These are phyloP conservation scores for Melanogaster broomeanus DNA, from an alignment of 768 basidiomycete genomes.

Conservation along the genomic window DNA sequence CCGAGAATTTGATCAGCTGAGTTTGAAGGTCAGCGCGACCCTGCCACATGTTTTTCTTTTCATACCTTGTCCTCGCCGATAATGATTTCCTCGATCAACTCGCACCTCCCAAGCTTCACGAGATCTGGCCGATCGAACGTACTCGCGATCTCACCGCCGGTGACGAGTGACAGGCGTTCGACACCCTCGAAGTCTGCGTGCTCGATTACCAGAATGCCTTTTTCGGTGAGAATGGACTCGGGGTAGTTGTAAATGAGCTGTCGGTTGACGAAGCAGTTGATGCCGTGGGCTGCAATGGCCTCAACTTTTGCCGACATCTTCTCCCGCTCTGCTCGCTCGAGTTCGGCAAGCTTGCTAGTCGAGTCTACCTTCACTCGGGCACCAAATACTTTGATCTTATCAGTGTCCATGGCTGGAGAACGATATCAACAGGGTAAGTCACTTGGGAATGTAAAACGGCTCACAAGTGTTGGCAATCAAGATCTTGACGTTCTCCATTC, in stretches of 20 bases:
- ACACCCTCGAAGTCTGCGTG: conserved; percentile 99
- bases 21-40: not conserved
- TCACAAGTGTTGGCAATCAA: conserved; percentile 97
- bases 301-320: conserved; percentile 99
- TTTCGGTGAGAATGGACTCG: conserved; percentile 91
- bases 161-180: conserved; percentile 92
- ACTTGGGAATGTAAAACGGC: conserved; percentile 26
- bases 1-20: conserved; percentile 98
- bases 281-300: conserved; percentile 89
- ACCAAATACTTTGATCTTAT: conserved; percentile 99
- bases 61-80: conserved; percentile 97
- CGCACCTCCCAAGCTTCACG: conserved; percentile 91
- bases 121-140: conserved; percentile 93
- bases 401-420: conserved; percentile 92
- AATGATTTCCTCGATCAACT: conserved; percentile 97
- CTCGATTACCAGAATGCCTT: conserved; percentile 94
- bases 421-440: not conserved
- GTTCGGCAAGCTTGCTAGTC: conserved; percentile 95
- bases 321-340: conserved; percentile 96
- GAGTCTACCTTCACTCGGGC: conserved; percentile 94
- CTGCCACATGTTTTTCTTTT: not conserved
- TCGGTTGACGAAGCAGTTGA: conserved; percentile 97
- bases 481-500: conserved; percentile 93
- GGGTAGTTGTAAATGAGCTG: conserved; percentile 99
- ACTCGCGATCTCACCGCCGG: conserved; percentile 95